phyloP scores from a whole-genome alignment of 345 rosid species.

The Hibiscus syriacus region DNA sequence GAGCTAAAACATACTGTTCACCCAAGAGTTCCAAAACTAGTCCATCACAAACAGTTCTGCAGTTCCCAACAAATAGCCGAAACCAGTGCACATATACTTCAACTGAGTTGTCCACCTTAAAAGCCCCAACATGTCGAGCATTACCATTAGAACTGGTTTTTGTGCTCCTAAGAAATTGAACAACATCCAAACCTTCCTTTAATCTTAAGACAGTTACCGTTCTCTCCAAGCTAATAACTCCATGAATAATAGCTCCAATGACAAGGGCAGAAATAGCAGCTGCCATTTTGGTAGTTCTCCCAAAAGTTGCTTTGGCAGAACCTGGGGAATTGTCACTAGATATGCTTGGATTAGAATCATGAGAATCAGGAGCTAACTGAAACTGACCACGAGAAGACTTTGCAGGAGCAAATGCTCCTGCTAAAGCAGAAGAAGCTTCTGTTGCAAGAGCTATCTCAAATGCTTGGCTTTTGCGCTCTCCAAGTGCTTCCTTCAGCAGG shows the following conservation, averaged over 20 bases:
- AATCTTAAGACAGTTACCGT: slow-evolving; percentile 73
- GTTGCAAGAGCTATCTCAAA: slow-evolving; percentile 96
- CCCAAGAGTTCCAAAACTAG: slow-evolving; percentile 83
- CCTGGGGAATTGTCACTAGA: slow-evolving; percentile 39
- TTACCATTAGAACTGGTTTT: slow-evolving; percentile 80
- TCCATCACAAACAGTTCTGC: slow-evolving; percentile 84
- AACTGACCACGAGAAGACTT: slow-evolving; percentile 80
- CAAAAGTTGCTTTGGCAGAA: slow-evolving; percentile 35
- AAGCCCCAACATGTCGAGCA: slow-evolving; percentile 49
- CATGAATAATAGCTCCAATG: slow-evolving; percentile 75
- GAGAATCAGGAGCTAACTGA: slow-evolving; percentile 78
- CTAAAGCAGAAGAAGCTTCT: slow-evolving; percentile 77
- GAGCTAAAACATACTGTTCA: slow-evolving; percentile 74
- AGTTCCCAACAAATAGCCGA: slow-evolving; percentile 82
- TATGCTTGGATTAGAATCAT: slow-evolving; percentile 43
- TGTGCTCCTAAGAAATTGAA: slow-evolving; percentile 64
- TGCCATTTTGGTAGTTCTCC: slow-evolving; percentile 51
- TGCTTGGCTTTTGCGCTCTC: slow-evolving; percentile 91
- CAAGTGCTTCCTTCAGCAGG: slow-evolving; percentile 89
- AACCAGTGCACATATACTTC: slow-evolving; percentile 91
- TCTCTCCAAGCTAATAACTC: slow-evolving; percentile 93
- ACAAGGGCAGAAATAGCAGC: slow-evolving; percentile 88
- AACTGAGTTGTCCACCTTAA: slow-evolving; percentile 57
- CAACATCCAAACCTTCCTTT: slow-evolving; percentile 78
- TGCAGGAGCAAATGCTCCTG: slow-evolving; percentile 53